Percentiles rank a stretch among this genome's conserved stretches.
These are phyloP conservation scores for Trichocladium uniseriatum DNA, from an alignment of 495 filamentous ascomycete species.

Conservation along the genomic window DNA sequence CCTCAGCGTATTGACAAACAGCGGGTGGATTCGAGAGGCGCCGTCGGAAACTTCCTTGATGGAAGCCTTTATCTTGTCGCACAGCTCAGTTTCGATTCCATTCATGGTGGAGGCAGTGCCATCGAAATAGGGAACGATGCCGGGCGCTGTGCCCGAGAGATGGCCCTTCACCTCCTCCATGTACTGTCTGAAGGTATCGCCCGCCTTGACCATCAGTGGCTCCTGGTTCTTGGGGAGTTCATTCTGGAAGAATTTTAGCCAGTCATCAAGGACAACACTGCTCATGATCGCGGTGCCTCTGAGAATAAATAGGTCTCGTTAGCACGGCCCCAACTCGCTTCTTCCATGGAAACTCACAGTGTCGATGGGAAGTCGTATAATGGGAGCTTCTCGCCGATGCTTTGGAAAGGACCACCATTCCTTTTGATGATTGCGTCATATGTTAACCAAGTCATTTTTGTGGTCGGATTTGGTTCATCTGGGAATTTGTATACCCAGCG, in stretches of 20 bases:
- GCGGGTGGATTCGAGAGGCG: background rate
- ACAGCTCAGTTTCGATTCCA: background rate
- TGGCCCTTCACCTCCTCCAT: conserved; percentile 1
- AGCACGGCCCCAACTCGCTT: background rate
- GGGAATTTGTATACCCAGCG: conserved; percentile 15
- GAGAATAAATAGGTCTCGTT: background rate
- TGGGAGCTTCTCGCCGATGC: background rate
- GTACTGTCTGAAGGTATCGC: conserved; percentile 7
- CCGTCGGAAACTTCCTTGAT: background rate
- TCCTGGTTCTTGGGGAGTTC: background rate
- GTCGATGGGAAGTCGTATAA: conserved; percentile 13
- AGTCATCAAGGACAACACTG: conserved; percentile 1
- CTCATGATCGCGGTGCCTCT: background rate
- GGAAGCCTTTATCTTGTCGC: background rate
- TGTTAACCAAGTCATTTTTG: conserved; percentile 5
- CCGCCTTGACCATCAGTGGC: background rate
- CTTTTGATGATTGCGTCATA: conserved; percentile 13
- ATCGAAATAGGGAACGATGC: background rate
- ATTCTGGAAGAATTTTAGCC: conserved; percentile 3
- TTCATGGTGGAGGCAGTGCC: background rate
- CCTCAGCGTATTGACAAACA: conserved; percentile 2
- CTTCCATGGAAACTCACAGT: conserved; percentile 2
- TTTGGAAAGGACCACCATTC: conserved; percentile 10
- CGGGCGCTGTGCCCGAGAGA: conserved; percentile 1
- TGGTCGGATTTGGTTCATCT: background rate